These are phyloP conservation scores for Ceratobasidium theobromae DNA, from an alignment of 1,284 basidiomycete genomes.

Conservation along the genomic window DNA sequence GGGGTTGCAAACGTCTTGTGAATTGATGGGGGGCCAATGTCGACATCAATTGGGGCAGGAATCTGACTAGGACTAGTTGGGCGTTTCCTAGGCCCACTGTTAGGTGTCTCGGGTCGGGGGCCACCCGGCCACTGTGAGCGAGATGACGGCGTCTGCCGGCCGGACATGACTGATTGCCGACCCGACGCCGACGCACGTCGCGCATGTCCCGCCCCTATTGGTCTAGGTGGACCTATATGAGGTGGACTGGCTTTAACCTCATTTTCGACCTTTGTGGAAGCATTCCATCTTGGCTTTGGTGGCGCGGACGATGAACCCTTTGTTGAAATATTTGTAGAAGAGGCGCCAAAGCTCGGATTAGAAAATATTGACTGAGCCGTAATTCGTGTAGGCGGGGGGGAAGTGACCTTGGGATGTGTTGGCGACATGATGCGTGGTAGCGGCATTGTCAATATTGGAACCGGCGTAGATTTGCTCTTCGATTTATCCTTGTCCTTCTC, in stretches of 20 bases:
- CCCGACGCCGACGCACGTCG: slow-evolving; percentile 1
- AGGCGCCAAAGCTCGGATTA: background rate
- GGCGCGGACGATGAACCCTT: slow-evolving; percentile 29
- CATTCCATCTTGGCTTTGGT: slow-evolving; percentile 66
- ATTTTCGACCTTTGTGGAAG: slow-evolving; percentile 66
- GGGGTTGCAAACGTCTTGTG: slow-evolving; percentile 40
- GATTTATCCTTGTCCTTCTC: slow-evolving; percentile 6
- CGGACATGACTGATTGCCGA: slow-evolving; percentile 28
- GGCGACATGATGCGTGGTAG: slow-evolving; percentile 24
- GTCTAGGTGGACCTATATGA: slow-evolving; percentile 36
- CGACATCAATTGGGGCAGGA: slow-evolving; percentile 52
- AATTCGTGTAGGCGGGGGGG: slow-evolving; percentile 24
- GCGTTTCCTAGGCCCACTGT: slow-evolving; percentile 59
- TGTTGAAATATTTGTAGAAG: background rate
- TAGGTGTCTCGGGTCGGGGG: slow-evolving; percentile 27
- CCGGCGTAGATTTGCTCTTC: background rate
- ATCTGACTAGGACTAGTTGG: slow-evolving; percentile 76
- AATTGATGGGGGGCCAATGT: slow-evolving; percentile 20
- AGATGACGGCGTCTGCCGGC: slow-evolving; percentile 6
- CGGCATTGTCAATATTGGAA: background rate
- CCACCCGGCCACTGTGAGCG: background rate
- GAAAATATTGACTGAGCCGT: slow-evolving; percentile 27
- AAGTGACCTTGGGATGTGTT: background rate
- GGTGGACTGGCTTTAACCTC: slow-evolving; percentile 52
- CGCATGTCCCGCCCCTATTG: slow-evolving; percentile 32